Evolutionary conservation across 495 filamentous ascomycete genomes (phyloP).

Genomic region (Aspergillus cavernicola): DNA sequence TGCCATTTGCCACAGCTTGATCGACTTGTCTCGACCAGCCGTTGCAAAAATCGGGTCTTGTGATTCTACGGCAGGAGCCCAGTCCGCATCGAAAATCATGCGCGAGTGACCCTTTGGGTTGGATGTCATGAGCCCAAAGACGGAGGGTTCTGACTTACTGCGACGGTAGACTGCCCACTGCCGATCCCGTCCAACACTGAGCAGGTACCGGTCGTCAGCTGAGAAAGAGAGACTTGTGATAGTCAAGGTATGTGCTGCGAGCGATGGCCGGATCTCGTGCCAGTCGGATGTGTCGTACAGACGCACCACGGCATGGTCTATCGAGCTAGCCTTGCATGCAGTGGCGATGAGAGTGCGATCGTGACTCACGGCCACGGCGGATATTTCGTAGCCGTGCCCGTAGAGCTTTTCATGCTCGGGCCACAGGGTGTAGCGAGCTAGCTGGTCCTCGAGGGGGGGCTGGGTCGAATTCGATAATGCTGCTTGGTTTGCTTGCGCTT

Average conservation of each 20-base stretch:
- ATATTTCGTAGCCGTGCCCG: conserved; percentile 98
- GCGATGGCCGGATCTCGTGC: conserved; percentile 81
- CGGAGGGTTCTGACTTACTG: conserved; percentile 29
- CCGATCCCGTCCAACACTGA: conserved; percentile 88
- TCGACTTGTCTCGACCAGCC: conserved; percentile 78
- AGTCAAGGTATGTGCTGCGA: conserved; percentile 78
- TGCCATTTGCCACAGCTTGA: conserved; percentile 68
- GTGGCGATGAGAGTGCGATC: conserved; percentile 76
- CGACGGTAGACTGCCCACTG: conserved; percentile 80
- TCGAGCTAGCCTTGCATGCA: conserved; percentile 87
- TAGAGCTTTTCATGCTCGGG: conserved; percentile 96
- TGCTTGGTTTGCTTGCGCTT: conserved; percentile 21
- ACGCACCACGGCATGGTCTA: conserved; percentile 92
- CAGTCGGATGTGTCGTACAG: conserved; percentile 81
- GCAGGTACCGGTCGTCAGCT: conserved; percentile 62
- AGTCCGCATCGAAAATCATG: conserved; percentile 84
- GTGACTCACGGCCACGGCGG: conserved; percentile 75
- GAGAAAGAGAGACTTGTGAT: conserved; percentile 79
- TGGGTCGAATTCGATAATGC: conserved; percentile 46
- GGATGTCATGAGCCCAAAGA: conserved; percentile 53
- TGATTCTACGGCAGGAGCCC: conserved; percentile 55
- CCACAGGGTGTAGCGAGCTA: conserved; percentile 89
- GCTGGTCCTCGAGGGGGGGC: conserved; percentile 84
- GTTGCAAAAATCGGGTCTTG: conserved; percentile 65
- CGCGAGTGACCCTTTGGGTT: conserved; percentile 83